phyloP scores from a whole-genome alignment of 495 filamentous ascomycete genomes.

The Penicillium atrosanguineum region DNA sequence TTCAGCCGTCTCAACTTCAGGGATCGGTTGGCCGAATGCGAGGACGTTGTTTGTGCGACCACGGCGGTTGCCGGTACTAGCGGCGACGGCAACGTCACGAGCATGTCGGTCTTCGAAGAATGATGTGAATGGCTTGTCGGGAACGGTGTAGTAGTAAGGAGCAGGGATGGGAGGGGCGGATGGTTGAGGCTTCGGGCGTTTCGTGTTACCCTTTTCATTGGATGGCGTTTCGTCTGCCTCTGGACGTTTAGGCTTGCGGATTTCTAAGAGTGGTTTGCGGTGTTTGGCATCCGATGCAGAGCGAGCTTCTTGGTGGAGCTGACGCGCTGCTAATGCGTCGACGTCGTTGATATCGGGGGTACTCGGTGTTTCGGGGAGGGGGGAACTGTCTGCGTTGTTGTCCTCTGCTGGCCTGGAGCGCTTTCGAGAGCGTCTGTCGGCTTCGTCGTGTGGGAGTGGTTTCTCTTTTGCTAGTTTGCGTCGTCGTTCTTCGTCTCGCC shows the following conservation, averaged over 20 bases:
- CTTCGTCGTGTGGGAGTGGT: conserved; percentile 30
- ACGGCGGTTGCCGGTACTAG: conserved; percentile 37
- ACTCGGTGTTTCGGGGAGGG: conserved; percentile 35
- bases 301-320: conserved; percentile 70
- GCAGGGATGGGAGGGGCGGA: conserved; percentile 62
- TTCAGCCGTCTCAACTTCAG: conserved; percentile 55
- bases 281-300: conserved; percentile 36
- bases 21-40: conserved; percentile 81
- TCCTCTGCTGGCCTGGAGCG: conserved; percentile 18
- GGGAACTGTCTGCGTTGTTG: conserved; percentile 17
- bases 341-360: conserved; percentile 66
- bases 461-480: conserved; percentile 68
- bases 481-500: conserved; percentile 88
- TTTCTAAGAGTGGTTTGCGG: conserved; percentile 20
- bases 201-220: conserved; percentile 28
- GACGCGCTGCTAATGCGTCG: conserved; percentile 68
- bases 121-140: conserved; percentile 71
- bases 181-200: conserved; percentile 20
- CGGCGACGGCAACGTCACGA: conserved; percentile 67
- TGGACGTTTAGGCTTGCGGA: conserved; percentile 13
- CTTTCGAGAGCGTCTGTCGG: conserved; percentile 25
- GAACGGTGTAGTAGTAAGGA: conserved; percentile 50
- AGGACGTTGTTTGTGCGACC: conserved; percentile 44
- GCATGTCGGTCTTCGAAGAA: conserved; percentile 78
- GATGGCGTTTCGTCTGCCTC: conserved; percentile 7